Conservation (phyloP, 1,139 yeast genomes). For the Candida sp. region DNA sequence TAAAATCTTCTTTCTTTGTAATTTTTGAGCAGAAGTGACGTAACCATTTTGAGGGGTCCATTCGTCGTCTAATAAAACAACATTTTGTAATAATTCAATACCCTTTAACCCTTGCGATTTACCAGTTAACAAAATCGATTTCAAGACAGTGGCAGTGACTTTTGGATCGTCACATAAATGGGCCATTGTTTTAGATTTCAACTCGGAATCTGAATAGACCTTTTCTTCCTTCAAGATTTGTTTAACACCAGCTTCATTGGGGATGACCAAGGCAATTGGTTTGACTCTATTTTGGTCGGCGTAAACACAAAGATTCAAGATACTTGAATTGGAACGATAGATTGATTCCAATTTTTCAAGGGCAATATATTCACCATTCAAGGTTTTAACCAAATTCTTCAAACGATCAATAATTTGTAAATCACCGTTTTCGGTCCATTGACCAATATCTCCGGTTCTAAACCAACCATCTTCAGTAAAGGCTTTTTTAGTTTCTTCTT, state of each 20-base stretch:
- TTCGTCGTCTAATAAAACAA: constrained; percentile 80
- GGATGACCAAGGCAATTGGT: constrained; percentile 90
- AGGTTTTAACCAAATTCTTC: constrained; percentile 94
- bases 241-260: constrained; percentile 66
- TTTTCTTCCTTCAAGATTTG: constrained; percentile 52
- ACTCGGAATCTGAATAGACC: constrained; percentile 44
- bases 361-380: constrained; percentile 97
- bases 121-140: constrained; percentile 70
- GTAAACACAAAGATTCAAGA: constrained; percentile 83
- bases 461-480: constrained; percentile 92
- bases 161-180: constrained; percentile 52
- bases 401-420: constrained; percentile 87
- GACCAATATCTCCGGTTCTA: constrained; percentile 96
- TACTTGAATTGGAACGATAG: constrained; percentile 80
- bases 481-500: constrained; percentile 74
- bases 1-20: constrained; percentile 90
- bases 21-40: constrained; percentile 93
- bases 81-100: constrained; percentile 79
- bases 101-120: constrained; percentile 78
- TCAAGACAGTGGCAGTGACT: constrained; percentile 52
- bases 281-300: constrained; percentile 86
- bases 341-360: constrained; percentile 85
- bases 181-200: constrained; percentile 47
- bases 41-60: constrained; percentile 98
- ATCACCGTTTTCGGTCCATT: constrained; percentile 82